Percentiles rank a stretch among this genome's conserved stretches.
phyloP scores from a whole-genome alignment of 768 basidiomycete species.

The Piloderma croceum region DNA sequence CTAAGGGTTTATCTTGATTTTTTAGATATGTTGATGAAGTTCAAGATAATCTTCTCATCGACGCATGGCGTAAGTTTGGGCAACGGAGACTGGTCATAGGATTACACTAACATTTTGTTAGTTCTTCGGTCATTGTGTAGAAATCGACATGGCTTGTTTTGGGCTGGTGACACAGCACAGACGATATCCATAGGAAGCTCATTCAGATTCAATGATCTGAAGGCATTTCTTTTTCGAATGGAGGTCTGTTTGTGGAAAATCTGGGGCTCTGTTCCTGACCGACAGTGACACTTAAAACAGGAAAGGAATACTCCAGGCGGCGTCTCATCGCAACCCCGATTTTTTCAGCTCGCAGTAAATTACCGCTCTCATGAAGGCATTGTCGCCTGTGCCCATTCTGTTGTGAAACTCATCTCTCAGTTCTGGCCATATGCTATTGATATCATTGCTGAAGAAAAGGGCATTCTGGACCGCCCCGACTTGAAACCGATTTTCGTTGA shows the following conservation, averaged over 20 bases:
- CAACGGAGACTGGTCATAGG: too few species aligned
- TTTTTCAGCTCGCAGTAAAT: slow-evolving; percentile 58
- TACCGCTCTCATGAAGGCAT: slow-evolving; percentile 73
- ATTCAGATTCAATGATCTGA: slow-evolving; percentile 67
- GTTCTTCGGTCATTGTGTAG: slow-evolving; percentile 58
- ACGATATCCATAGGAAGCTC: slow-evolving; percentile 70
- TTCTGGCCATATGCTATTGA: slow-evolving; percentile 69
- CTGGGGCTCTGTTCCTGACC: too few species aligned
- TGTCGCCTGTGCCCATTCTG: slow-evolving; percentile 58
- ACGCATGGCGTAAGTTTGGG: slow-evolving; percentile 51
- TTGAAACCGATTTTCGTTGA: slow-evolving; percentile 58
- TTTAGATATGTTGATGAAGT: slow-evolving; percentile 73
- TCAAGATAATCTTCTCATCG: slow-evolving; percentile 67
- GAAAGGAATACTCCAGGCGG: background rate
- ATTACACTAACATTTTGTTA: too few species aligned
- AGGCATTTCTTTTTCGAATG: slow-evolving; percentile 56
- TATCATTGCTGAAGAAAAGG: slow-evolving; percentile 47
- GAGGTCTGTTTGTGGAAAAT: too few species aligned
- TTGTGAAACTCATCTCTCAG: slow-evolving; percentile 53
- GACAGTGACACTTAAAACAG: too few species aligned
- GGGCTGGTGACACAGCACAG: slow-evolving; percentile 79
- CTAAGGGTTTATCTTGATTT: too few species aligned
- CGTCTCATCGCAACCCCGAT: slow-evolving; percentile 23
- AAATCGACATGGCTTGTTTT: slow-evolving; percentile 65
- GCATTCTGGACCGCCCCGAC: slow-evolving; percentile 44